Conservation (phyloP, 1,139 yeast species). For the Debaryomyces robertsiae region DNA sequence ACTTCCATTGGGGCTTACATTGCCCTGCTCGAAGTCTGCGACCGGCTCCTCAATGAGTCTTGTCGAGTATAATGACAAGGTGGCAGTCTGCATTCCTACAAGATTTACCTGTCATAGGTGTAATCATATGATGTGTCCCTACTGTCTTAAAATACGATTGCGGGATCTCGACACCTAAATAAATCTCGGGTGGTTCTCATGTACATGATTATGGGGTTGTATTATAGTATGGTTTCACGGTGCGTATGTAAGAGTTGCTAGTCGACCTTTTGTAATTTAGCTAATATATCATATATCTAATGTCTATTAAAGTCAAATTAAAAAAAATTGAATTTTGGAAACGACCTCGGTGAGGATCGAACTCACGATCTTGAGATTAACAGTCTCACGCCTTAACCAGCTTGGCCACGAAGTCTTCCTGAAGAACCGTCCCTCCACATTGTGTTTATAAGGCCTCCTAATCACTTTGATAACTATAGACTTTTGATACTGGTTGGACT, state of each 20-base stretch:
- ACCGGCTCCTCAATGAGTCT: slow-evolving; percentile 2
- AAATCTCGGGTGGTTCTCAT: background rate
- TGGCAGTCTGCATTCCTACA: slow-evolving; percentile 22
- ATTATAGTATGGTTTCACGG: too few relatives aligned
- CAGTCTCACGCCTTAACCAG: slow-evolving; percentile 61
- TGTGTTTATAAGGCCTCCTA: background rate
- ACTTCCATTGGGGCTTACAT: background rate
- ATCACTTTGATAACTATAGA: too few relatives aligned
- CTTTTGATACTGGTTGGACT: too few relatives aligned
- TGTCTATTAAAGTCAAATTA: background rate
- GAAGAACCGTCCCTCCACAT: too few relatives aligned
- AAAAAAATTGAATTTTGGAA: background rate
- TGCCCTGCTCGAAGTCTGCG: background rate
- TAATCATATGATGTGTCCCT: slow-evolving; percentile 58
- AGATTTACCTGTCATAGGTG: slow-evolving; percentile 51
- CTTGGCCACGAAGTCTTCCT: slow-evolving; percentile 55
- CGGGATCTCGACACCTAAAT: slow-evolving; percentile 30
- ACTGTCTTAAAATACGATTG: slow-evolving; percentile 48
- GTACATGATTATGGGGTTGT: background rate
- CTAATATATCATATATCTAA: background rate
- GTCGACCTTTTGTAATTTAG: too few relatives aligned
- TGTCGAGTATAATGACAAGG: slow-evolving; percentile 4
- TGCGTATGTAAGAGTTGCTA: too few relatives aligned
- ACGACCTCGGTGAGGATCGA: slow-evolving; percentile 50
- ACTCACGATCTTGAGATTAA: slow-evolving; percentile 51